Evolutionary conservation across 2,329 filamentous ascomycete genomes (phyloP).

Genomic region (Fusarium xyrophilum): DNA sequence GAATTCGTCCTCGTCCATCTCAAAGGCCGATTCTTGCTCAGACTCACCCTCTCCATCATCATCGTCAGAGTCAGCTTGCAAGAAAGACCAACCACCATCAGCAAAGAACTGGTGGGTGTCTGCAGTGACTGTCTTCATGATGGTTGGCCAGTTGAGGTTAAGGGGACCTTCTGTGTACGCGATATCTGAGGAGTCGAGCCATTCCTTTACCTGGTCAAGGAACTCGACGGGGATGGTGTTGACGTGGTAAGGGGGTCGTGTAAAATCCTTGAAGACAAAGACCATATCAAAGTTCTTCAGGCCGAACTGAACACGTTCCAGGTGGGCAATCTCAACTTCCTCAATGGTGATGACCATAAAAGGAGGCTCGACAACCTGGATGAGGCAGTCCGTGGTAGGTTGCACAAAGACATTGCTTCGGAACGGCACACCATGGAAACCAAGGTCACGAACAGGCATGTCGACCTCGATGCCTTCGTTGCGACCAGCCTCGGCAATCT

Average conservation of each 20-base stretch:
- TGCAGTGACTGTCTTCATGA: constrained; percentile 97
- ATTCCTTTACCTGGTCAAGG: constrained; percentile 95
- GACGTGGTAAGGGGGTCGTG: constrained; percentile 87
- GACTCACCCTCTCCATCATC: constrained; percentile 80
- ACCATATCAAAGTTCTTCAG: constrained; percentile 99
- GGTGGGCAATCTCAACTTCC: constrained; percentile 93
- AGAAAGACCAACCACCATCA: constrained; percentile 94
- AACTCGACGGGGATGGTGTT: constrained; percentile 98
- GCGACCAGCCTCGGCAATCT: constrained; percentile 94
- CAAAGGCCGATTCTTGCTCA: constrained; percentile 90
- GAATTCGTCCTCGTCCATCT: constrained; percentile 85
- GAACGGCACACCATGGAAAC: constrained; percentile 95
- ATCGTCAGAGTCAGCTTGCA: constrained; percentile 85
- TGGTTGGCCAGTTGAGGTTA: constrained; percentile 98
- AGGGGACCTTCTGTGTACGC: constrained; percentile 92
- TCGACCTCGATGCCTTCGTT: constrained; percentile 92
- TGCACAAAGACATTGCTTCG: constrained; percentile 95
- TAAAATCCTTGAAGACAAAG: constrained; percentile 97
- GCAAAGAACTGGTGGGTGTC: constrained; percentile 95
- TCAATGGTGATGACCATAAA: constrained; percentile 96
- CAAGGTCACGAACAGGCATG: constrained; percentile 94
- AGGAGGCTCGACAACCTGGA: constrained; percentile 94
- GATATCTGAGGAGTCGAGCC: constrained; percentile 95
- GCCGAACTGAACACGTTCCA: constrained; percentile 95
- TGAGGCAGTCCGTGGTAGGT: constrained; percentile 94